phyloP scores from a whole-genome alignment of 176 grass and related monocot genomes.

The Phoenix dactylifera region DNA sequence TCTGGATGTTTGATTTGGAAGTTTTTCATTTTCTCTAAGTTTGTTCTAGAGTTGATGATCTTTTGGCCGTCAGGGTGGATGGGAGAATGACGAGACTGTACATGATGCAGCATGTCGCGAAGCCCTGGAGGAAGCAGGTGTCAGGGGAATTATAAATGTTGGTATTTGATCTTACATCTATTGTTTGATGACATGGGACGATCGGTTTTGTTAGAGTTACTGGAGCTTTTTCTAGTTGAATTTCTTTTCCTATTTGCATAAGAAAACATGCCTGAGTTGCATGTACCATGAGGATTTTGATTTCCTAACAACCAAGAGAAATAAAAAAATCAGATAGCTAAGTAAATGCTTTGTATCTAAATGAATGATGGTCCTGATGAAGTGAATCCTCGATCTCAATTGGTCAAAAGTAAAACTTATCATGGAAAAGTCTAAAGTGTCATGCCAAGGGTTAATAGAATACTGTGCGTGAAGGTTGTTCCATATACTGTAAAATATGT shows the following conservation, averaged over 20 bases:
- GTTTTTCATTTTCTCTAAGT: neutral
- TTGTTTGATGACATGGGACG: no score
- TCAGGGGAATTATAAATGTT: constrained; percentile 60
- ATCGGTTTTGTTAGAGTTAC: no score
- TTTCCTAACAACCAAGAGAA: neutral
- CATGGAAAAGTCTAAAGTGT: constrained; percentile 35
- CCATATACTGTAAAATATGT: neutral
- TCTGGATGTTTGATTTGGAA: neutral
- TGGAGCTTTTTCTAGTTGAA: no score
- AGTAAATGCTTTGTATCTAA: no score
- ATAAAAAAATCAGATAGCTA: neutral
- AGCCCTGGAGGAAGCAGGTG: constrained; percentile 82
- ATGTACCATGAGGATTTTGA: no score
- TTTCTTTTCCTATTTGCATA: no score
- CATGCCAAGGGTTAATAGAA: neutral
- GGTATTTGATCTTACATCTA: neutral
- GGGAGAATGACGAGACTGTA: constrained; percentile 82
- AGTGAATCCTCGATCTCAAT: no score
- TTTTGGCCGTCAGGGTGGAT: constrained; percentile 44
- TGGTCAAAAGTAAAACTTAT: no score
- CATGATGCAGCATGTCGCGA: constrained; percentile 68
- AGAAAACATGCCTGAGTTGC: no score
- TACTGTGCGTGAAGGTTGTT: neutral
- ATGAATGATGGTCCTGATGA: no score
- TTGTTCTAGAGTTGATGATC: constrained; percentile 4